Percentiles rank a stretch among this genome's conserved stretches.
phyloP scores from a whole-genome alignment of 306 rosid species.

The Glycyrrhiza uralensis region DNA sequence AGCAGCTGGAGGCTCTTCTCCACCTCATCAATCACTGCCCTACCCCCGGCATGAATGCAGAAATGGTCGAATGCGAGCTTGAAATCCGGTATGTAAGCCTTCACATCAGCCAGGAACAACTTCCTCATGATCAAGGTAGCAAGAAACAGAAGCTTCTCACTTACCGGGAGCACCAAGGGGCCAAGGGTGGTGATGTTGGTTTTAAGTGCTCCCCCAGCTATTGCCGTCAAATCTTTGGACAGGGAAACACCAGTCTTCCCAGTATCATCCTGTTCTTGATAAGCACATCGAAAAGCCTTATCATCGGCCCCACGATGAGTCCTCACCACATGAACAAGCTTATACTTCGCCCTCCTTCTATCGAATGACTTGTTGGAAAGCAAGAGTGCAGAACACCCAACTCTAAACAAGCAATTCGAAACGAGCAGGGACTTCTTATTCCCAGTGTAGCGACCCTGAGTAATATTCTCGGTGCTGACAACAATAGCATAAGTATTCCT shows the following conservation, averaged over 20 bases:
- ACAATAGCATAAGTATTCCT: slow-evolving; percentile 69
- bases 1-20: slow-evolving; percentile 71
- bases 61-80: slow-evolving; percentile 79
- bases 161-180: slow-evolving; percentile 73
- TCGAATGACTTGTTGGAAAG: slow-evolving; percentile 54
- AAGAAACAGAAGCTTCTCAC: slow-evolving; percentile 77
- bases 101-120: slow-evolving; percentile 43
- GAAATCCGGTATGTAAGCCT: slow-evolving; percentile 78
- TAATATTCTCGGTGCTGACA: slow-evolving; percentile 73
- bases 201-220: slow-evolving; percentile 73
- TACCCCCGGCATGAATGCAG: slow-evolving; percentile 77
- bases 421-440: slow-evolving; percentile 71
- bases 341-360: slow-evolving; percentile 55
- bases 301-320: slow-evolving; percentile 70
- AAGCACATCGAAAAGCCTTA: slow-evolving; percentile 68
- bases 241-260: slow-evolving; percentile 76
- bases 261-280: slow-evolving; percentile 65
- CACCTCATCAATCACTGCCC: slow-evolving; percentile 82
- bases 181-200: slow-evolving; percentile 72
- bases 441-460: slow-evolving; percentile 76
- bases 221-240: slow-evolving; percentile 77
- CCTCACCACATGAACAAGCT: slow-evolving; percentile 67
- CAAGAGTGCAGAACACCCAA: slow-evolving; percentile 56
- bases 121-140: slow-evolving; percentile 53
- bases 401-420: slow-evolving; percentile 73